Evolutionary conservation across 306 rosid species (phyloP).

Genomic region (Aeschynomene evenia): DNA sequence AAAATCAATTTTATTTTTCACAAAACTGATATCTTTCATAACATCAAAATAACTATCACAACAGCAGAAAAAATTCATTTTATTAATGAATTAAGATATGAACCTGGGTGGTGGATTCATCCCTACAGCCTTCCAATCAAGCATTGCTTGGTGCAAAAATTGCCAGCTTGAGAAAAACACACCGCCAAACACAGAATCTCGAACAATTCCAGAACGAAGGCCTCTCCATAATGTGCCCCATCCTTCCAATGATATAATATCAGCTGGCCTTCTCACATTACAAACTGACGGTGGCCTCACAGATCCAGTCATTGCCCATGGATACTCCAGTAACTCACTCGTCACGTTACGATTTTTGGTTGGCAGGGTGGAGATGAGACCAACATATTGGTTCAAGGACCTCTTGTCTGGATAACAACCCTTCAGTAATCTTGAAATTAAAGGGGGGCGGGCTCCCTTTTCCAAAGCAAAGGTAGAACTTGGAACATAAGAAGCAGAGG

Average conservation of each 20-base stretch:
- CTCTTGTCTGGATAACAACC: constrained; percentile 71
- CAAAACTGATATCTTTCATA: background rate
- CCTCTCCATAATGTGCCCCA: constrained; percentile 86
- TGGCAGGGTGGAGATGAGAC: constrained; percentile 73
- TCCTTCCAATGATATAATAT: constrained; percentile 81
- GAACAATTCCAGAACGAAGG: constrained; percentile 67
- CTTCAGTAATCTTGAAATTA: constrained; percentile 53
- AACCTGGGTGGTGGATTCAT: constrained; percentile 90
- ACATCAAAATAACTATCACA: background rate
- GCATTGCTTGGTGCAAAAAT: constrained; percentile 73
- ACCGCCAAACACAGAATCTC: constrained; percentile 88
- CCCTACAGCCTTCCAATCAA: constrained; percentile 84
- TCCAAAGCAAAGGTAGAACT: constrained; percentile 43
- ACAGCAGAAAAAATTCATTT: constrained; percentile 11
- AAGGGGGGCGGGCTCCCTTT: constrained; percentile 52
- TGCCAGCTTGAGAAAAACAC: constrained; percentile 88
- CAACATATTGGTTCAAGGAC: constrained; percentile 55
- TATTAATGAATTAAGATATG: constrained; percentile 27
- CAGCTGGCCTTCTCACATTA: constrained; percentile 56
- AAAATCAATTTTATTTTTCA: background rate
- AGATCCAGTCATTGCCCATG: constrained; percentile 96
- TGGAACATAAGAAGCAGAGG: constrained; percentile 56
- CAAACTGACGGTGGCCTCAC: constrained; percentile 75
- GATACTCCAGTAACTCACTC: constrained; percentile 68
- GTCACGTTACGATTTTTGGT: constrained; percentile 59